A percentile compares a stretch with the other conserved stretches of the same genome.
Evolutionary conservation across 495 filamentous ascomycete species (phyloP).

Genomic region (Evernia prunastri): DNA sequence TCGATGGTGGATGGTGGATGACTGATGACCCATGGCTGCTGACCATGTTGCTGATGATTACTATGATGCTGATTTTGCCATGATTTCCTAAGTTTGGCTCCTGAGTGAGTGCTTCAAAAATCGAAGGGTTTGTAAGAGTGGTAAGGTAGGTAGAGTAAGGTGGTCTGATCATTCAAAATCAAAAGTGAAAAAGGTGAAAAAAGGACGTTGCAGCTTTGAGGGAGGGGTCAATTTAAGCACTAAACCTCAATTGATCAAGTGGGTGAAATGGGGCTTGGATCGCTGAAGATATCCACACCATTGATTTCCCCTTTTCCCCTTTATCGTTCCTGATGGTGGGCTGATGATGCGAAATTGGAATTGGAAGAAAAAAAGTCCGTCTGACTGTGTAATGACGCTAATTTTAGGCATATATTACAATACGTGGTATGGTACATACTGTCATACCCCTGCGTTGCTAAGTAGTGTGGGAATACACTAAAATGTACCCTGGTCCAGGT

Average conservation of each 20-base stretch:
- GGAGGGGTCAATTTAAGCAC: background rate
- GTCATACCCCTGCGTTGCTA: conserved; percentile 14
- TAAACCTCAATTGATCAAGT: background rate
- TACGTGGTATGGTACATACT: background rate
- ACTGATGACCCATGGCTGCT: no score
- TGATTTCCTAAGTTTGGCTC: no score
- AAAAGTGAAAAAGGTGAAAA: background rate
- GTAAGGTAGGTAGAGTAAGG: no score
- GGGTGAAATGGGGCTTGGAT: background rate
- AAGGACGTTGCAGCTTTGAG: background rate
- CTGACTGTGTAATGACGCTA: conserved; percentile 6
- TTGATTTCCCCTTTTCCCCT: background rate
- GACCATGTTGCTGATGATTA: no score
- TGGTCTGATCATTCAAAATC: background rate
- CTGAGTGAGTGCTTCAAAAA: no score
- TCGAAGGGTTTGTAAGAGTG: no score
- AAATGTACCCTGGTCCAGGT: conserved; percentile 10
- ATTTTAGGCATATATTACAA: conserved; percentile 10
- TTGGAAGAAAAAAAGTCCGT: background rate
- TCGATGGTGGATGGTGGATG: background rate
- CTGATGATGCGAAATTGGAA: conserved; percentile 3
- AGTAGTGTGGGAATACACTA: conserved; percentile 19
- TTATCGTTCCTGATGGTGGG: conserved; percentile 1
- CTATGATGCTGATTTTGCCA: background rate
- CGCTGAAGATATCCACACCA: background rate